These are phyloP conservation scores for Paramecium sonneborni DNA, from an alignment of 73 alveolate species.

Conservation along the genomic window DNA sequence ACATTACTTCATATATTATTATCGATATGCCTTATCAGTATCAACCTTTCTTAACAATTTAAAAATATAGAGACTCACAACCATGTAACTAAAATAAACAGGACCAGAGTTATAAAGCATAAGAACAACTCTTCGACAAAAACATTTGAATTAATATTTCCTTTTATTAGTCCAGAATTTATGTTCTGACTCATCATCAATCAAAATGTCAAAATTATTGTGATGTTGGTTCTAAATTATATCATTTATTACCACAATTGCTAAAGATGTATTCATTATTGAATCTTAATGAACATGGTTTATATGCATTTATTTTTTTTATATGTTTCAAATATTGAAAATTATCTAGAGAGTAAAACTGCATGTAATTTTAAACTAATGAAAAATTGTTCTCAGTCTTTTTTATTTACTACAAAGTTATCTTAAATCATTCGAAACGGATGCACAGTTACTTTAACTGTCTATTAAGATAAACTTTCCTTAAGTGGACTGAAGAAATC, in stretches of 20 bases:
- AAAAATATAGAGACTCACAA: slow-evolving; percentile 34
- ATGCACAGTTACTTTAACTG: not conserved
- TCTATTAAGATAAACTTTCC: not conserved
- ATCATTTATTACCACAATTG: not conserved
- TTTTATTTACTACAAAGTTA: not conserved
- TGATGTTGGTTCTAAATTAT: not conserved
- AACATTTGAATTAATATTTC: slow-evolving; percentile 9
- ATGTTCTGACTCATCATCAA: slow-evolving; percentile 20
- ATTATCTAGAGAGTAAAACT: slow-evolving; percentile 28
- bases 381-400: slow-evolving; percentile 37
- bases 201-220: slow-evolving; percentile 10
- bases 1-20: slow-evolving; percentile 7
- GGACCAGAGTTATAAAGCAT: slow-evolving; percentile 7
- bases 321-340: not conserved
- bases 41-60: not conserved
- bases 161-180: not conserved
- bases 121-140: not conserved
- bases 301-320: not conserved
- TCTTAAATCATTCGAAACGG: not conserved
- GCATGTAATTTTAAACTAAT: not conserved
- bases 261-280: not conserved
- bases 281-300: not conserved
- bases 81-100: slow-evolving; percentile 9
- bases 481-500: not conserved
- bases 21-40: not conserved